Evolutionary conservation across 1,139 yeast genomes (phyloP), one percentile per base, ranked within the genome.

Genomic region (Magnusiomyces paraingens): DNA sequence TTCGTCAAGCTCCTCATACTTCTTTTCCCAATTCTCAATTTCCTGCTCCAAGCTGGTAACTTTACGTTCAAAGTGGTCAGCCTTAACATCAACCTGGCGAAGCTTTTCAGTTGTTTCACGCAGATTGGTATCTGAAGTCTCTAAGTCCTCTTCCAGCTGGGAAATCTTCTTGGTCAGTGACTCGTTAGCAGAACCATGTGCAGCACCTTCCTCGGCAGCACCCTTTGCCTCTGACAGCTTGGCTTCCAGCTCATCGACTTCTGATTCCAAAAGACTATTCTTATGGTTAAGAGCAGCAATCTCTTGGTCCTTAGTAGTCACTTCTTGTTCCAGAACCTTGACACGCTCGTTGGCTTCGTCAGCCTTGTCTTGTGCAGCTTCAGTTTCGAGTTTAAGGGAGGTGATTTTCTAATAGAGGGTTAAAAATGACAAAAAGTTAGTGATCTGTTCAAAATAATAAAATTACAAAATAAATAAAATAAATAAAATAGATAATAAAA

Each of bases 21-120:
- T 90, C 78, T 82, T 81, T 77, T 93, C 99, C 82, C 88, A 80
- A 59, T 86, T 89, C 66, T 89, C 95, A 74, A 88, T 89, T 76
- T 93, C 98, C 62, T 84, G 77, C 76, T 93, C 98, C 68, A 91
- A 81, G 35, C 96, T 87, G 56, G 89, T 81, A 58, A 93, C 95
- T 77, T 87, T 89, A 76, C 96, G 88, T 76, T 91, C 97, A 73
- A 90, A 82, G 75, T 89, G 96, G 75, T 94, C 99, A 61, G 95
- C 95, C 77, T 90, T 89, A 76, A 94, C 84, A 69, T 94, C 99
- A 58, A 96, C 84, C 71, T 89, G 96, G 73, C 97, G 89, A 72
- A 91, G 81, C 78, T 90, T 89, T 68, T 86, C 91, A 62, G 96
- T 89, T 61, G 97, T 88, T 72, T 88, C 95, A 75, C 90, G 87